phyloP scores from a whole-genome alignment of 257 asterid genomes.

The Petunia secreta region DNA sequence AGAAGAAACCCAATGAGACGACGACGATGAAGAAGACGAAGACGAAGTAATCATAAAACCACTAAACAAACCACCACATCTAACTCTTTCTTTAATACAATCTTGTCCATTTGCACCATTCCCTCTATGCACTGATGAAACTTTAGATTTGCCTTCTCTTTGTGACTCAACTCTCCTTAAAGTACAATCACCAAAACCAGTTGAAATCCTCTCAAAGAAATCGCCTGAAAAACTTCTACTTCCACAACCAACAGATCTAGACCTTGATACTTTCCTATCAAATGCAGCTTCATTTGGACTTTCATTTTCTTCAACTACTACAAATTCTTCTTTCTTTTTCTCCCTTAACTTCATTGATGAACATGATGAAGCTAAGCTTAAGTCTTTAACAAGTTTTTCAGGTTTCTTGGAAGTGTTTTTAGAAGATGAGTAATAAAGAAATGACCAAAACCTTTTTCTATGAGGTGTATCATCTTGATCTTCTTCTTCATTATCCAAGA shows the following conservation, averaged over 20 bases:
- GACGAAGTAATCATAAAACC: slow-evolving; percentile 88
- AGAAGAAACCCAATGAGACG: slow-evolving; percentile 65
- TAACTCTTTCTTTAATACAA: slow-evolving; percentile 80
- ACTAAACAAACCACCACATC: slow-evolving; percentile 90
- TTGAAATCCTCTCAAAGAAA: slow-evolving; percentile 90
- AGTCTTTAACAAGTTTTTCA: slow-evolving; percentile 39
- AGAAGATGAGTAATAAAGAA: slow-evolving; percentile 62
- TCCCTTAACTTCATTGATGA: slow-evolving; percentile 43
- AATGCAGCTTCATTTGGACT: slow-evolving; percentile 59
- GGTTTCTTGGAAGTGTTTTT: slow-evolving; percentile 49
- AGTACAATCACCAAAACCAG: slow-evolving; percentile 97
- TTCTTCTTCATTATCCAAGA: slow-evolving; percentile 50
- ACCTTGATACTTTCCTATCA: slow-evolving; percentile 88
- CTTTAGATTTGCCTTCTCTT: slow-evolving; percentile 84
- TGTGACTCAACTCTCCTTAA: slow-evolving; percentile 92
- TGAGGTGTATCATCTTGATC: slow-evolving; percentile 51
- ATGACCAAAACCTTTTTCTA: slow-evolving; percentile 81
- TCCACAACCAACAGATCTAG: slow-evolving; percentile 99
- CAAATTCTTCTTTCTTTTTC: slow-evolving; percentile 55
- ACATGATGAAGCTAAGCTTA: slow-evolving; percentile 51
- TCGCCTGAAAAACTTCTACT: slow-evolving; percentile 97
- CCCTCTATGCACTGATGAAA: slow-evolving; percentile 43
- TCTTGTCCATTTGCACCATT: slow-evolving; percentile 56
- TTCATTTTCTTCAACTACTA: slow-evolving; percentile 70
- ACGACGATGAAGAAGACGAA: slow-evolving; percentile 74